Evolutionary conservation across 345 rosid species (phyloP), one percentile per base, ranked within the genome.

Genomic region (Eucalyptus curtisii): DNA sequence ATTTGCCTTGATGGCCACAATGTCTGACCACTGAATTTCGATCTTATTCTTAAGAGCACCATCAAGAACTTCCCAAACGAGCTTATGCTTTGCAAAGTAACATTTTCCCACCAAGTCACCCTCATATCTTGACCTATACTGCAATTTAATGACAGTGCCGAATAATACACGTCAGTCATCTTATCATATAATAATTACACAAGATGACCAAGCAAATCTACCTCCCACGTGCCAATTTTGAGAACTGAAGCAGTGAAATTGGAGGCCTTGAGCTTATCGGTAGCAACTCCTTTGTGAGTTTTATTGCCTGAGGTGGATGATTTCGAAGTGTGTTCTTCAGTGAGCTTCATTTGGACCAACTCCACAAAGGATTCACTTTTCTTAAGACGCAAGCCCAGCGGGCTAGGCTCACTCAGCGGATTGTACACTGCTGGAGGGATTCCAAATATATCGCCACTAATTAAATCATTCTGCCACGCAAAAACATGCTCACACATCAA

Each of bases 61-160:
- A 87, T 96, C 98, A 81, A 96, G 95, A 88, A 94, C 95, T 92
- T 95, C 98, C 98, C 98, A 95, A 53, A 95, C 97, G 47, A 95
- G 94, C 91, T 94, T 96, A 90, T 95, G 95, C 93, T 95, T 96
- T 12, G 96, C 96, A 89, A 94, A 96, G 91, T 96, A 96, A 87
- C 96, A 96, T 91, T 96, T 96, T 1, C 92, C 98, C 52, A 96
- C 97, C 94, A 96, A 91, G 89, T 96, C 97, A 44, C 97, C 98
- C 90, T 94, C 98, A 48, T 96, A 90, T 89, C 94, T 94, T 7
- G 97, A 93, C 82, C 91, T 94, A 88, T 94, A 95, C 97, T 96
- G 92, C 88, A 88, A 48, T 64, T 44, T 19, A 52, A 55, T 37
- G 44, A 45, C 22, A 24, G 24, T 5, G 27, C 59, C 44, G 12